These are phyloP conservation scores for Trichoderma sp. DNA, from an alignment of 2,329 filamentous ascomycete species.

Conservation along the genomic window DNA sequence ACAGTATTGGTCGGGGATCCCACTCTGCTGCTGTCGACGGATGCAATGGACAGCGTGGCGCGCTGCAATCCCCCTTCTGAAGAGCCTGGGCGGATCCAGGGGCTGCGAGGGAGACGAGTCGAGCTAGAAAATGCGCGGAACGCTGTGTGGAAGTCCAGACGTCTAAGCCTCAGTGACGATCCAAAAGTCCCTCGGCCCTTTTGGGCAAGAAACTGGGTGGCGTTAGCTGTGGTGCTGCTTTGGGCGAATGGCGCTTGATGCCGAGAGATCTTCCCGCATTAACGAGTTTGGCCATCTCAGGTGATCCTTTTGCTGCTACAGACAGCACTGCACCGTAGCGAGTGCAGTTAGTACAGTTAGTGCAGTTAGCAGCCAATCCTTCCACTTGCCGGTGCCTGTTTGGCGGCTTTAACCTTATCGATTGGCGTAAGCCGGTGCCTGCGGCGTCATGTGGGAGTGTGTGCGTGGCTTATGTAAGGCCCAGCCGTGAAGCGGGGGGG, in stretches of 20 bases:
- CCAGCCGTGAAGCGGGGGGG: background rate
- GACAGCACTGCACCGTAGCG: too few relatives aligned
- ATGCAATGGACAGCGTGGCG: background rate
- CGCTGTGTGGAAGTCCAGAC: conserved; percentile 12
- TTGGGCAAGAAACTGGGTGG: background rate
- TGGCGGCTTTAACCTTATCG: background rate
- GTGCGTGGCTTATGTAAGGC: background rate
- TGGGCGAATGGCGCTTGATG: conserved; percentile 17
- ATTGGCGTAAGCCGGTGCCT: background rate
- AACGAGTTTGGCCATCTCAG: conserved; percentile 4
- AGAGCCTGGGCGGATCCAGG: conserved; percentile 3
- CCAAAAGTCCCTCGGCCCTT: conserved; percentile 19
- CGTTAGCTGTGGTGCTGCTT: background rate
- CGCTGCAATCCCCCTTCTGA: background rate
- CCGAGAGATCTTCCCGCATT: conserved; percentile 20
- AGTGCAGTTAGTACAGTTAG: background rate
- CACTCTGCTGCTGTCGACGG: background rate
- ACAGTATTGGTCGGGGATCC: background rate
- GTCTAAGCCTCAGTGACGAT: conserved; percentile 17
- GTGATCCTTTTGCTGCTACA: background rate
- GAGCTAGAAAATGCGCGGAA: conserved; percentile 16
- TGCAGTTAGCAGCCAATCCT: background rate
- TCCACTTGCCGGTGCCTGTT: background rate
- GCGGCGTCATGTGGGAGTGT: background rate
- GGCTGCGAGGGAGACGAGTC: background rate